Percentiles rank a stretch among this genome's conserved stretches.
These are phyloP conservation scores for Draba incana DNA, from an alignment of 345 rosid genomes.

Conservation along the genomic window DNA sequence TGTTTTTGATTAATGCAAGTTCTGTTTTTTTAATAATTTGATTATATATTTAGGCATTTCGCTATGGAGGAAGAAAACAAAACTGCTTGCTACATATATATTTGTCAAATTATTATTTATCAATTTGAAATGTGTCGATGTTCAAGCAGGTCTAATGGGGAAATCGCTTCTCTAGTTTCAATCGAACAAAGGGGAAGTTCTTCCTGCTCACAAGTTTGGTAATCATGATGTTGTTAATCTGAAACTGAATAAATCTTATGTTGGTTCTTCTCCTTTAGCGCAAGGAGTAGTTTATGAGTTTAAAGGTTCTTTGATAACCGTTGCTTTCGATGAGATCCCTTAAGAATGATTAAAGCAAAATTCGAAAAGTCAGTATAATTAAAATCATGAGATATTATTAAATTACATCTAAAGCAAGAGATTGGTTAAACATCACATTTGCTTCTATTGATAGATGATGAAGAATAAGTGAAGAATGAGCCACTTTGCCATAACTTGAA, in stretches of 20 bases:
- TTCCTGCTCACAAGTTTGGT: constrained; percentile 96
- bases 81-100: no score
- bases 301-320: constrained; percentile 86
- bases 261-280: constrained; percentile 82
- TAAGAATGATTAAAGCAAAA: constrained; percentile 89
- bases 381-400: no score
- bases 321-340: constrained; percentile 87
- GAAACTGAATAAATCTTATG: constrained; percentile 84
- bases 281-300: constrained; percentile 95
- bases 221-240: constrained; percentile 89
- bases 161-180: constrained; percentile 87
- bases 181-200: constrained; percentile 90
- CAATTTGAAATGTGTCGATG: constrained; percentile 81
- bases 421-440: no score
- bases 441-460: no score
- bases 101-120: constrained; percentile 49
- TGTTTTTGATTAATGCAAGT: no score
- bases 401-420: no score
- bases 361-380: no score
- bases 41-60: no score
- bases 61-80: no score
- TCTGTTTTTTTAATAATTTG: no score
- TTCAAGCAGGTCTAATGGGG: constrained; percentile 89
- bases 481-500: no score
- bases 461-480: no score